Conservation (phyloP, 495 filamentous ascomycete species). For the Penicillium flavigenum region DNA sequence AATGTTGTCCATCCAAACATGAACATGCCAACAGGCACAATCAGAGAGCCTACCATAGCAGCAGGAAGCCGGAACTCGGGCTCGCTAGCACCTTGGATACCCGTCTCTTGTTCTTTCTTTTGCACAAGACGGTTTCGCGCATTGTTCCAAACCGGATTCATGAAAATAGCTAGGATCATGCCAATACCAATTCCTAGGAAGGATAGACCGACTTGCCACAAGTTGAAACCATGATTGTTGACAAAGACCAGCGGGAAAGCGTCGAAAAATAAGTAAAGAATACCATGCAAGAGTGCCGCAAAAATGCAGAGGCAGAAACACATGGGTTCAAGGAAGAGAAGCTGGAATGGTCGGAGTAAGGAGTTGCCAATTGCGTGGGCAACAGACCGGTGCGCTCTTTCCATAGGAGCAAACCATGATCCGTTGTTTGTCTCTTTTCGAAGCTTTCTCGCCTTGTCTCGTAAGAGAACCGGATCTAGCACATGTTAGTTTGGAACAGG, state of each 20-base stretch:
- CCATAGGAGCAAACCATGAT: conserved; percentile 52
- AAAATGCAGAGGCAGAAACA: conserved; percentile 64
- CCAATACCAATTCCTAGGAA: conserved; percentile 60
- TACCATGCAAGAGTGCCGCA: conserved; percentile 65
- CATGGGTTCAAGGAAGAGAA: conserved; percentile 72
- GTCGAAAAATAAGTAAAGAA: conserved; percentile 80
- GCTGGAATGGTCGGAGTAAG: conserved; percentile 66
- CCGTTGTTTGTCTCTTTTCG: conserved; percentile 56
- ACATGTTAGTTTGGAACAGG: no score
- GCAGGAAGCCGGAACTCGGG: conserved; percentile 77
- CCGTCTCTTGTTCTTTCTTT: conserved; percentile 8
- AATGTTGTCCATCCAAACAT: conserved; percentile 71
- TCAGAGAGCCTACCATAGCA: conserved; percentile 62
- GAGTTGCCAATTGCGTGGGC: conserved; percentile 29
- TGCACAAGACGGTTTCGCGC: conserved; percentile 57
- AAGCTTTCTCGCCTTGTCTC: conserved; percentile 58
- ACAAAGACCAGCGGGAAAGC: conserved; percentile 70
- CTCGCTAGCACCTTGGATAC: conserved; percentile 2
- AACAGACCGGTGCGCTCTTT: no score
- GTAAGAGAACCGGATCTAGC: conserved; percentile 53
- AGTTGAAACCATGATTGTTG: conserved; percentile 63
- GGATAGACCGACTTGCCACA: conserved; percentile 58
- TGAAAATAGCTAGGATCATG: conserved; percentile 56
- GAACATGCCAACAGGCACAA: conserved; percentile 75
- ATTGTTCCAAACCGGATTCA: conserved; percentile 64